Conservation (phyloP, 2,329 filamentous ascomycete genomes). For the Trichophyton verrucosum region DNA sequence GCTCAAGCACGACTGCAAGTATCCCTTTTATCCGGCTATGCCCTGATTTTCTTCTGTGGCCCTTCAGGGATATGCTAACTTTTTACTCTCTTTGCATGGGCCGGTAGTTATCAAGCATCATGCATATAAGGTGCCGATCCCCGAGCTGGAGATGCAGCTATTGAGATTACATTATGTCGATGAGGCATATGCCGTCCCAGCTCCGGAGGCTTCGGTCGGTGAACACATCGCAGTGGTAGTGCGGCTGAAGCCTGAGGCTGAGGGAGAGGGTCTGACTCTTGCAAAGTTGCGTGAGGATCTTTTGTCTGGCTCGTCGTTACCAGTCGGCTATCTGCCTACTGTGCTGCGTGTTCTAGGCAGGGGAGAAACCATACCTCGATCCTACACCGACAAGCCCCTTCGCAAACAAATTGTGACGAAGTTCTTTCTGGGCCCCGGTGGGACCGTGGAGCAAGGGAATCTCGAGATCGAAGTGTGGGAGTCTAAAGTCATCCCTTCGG, state of each 20-base stretch:
- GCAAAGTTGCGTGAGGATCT: conserved; percentile 8
- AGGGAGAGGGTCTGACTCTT: not conserved
- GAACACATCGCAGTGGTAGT: conserved; percentile 6
- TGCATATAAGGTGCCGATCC: conserved; percentile 9
- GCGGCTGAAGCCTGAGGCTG: not conserved
- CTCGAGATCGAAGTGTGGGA: not conserved
- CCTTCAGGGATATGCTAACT: not conserved
- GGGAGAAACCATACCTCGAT: conserved; percentile 7
- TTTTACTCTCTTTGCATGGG: not conserved
- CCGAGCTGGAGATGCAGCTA: conserved; percentile 11
- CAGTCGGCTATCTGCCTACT: conserved; percentile 5
- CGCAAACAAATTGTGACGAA: not conserved
- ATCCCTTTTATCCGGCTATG: not conserved
- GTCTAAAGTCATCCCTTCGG: not conserved
- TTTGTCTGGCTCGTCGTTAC: not conserved
- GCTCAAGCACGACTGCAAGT: conserved; percentile 14
- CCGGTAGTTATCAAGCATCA: conserved; percentile 10
- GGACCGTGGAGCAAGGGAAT: not conserved
- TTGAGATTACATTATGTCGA: conserved; percentile 13
- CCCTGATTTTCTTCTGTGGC: not conserved
- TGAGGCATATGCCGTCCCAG: conserved; percentile 12
- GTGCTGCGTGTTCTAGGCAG: conserved; percentile 8
- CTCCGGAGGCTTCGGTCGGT: conserved; percentile 6
- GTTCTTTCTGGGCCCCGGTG: not conserved
- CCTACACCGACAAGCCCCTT: conserved; percentile 4